Base-by-base conservation (phyloP, 2,329 filamentous ascomycete species). In the Cercospora sesami region DNA sequence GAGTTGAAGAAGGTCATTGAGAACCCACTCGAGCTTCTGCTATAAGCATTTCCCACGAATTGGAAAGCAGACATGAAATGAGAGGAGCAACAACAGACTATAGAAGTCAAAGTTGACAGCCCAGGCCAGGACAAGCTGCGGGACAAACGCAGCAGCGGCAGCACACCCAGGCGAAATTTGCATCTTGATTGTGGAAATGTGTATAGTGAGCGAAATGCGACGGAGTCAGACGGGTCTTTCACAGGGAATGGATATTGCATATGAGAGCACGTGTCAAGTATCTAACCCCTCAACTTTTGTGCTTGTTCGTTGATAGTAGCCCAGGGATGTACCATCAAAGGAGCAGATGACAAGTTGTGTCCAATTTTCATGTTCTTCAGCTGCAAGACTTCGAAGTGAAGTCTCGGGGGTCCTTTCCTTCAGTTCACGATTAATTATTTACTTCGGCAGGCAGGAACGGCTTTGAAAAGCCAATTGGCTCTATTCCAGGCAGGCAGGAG, bases 1-100 rank as follows among this genome's bases (percentile, higher is more conserved):
- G 95, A 96, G 85, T 85, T 99, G 81, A 99, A 99, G 91, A 94
- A 94, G 87, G 92, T 93, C 63, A 85, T 99, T 69, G 95, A 99
- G 89, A 97, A 97, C 87, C 95, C 95, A 74, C 87, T 99, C 75
- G 92, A 96, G 85, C 87, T 99, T 75, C 86, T 99, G 81, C 87
- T 99, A 82, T 99, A 90, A 74, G 61, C 39, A 57, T 36, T 10
- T 30, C 4, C 55, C 28, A 58, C 16, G 55, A 5, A 31, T 31
- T 5, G 28, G 31, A 66, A 51, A 45, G 45, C 57, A 48, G 55
- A 23, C 18, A 36, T 59, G 55, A 33, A n/a, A 57, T 63, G 55
- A 59, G 16, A 36, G 31, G 55, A 59, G 55, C 30, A 36, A 14
- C 64, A 55, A 68, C 65, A 71, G 64, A 63, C 66, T 64, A 67